Evolutionary conservation across 768 basidiomycete species (phyloP), one percentile per base, ranked within the genome.

Genomic region (Boletus vermiculosoides): DNA sequence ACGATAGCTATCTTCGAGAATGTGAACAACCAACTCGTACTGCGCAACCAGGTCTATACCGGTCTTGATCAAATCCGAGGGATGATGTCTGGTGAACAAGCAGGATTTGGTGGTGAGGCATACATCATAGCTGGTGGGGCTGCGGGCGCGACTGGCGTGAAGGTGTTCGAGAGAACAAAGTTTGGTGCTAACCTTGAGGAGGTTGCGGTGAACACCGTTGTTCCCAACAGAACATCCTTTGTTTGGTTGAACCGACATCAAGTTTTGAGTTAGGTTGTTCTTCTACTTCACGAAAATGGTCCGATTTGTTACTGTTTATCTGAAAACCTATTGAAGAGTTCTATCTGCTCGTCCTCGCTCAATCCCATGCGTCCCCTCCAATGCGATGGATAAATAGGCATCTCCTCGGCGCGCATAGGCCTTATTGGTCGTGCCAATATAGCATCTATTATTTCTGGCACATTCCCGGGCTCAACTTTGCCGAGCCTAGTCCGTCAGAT

Each of bases 291-390:
- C 18, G 16, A 13, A n/a, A 23, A 39, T 20, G 22, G 3, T 25
- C 5, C 18, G 13, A 33, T 15, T 13, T 4, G 16, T 50, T 30
- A 13, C 15, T 23, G 1, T 46, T 15, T 11, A 20, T 48, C 39
- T 16, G 50, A 50, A 57, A 61, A 45, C 2, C 13, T 53, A 28
- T 48, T 48, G 31, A 72, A 66, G 31, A 82, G 73, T 13, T 73
- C 65, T 36, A 80, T 55, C 64, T 88, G 87, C 49, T 85, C 80
- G 13, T 79, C 80, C 63, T 83, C 85, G 34, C 73, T 73, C 22
- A 87, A 65, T 0, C 88, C 88, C 80, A 86, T 88, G 33, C 87
- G 76, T 12, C 90, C 89, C 56, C 90, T 79, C 88, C 87, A 90
- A 65, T 85, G 80, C 0, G 65, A 58, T 45, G 75, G 77, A 18